Conservation (phyloP, 2,329 filamentous ascomycete species). For the Arachnomyces sp. region DNA sequence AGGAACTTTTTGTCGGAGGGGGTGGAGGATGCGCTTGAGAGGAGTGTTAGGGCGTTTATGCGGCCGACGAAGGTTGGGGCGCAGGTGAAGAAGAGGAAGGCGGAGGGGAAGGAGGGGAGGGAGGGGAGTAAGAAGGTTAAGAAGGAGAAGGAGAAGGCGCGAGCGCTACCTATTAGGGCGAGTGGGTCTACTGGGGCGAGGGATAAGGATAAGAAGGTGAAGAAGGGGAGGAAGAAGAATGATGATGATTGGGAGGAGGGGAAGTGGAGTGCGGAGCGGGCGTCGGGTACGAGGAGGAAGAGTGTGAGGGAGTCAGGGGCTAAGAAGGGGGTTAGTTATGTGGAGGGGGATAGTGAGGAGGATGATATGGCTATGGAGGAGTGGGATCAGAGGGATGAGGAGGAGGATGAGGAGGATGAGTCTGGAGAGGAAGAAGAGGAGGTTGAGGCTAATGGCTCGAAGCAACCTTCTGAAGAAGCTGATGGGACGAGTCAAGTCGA, state of each 20-base stretch:
- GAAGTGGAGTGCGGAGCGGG: constrained; percentile 24
- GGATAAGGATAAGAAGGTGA: constrained; percentile 20
- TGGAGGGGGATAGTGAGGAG: constrained; percentile 37
- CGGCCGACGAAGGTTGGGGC: constrained; percentile 40
- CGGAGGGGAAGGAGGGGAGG: constrained; percentile 21
- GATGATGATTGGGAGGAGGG: constrained; percentile 33
- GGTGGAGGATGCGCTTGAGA: constrained; percentile 66
- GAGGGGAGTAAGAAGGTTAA: constrained; percentile 26
- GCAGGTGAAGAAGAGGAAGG: constrained; percentile 35
- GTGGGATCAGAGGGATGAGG: constrained; percentile 22
- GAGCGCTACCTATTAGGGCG: constrained; percentile 13
- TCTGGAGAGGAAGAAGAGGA: constrained; percentile 18
- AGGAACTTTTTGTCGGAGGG: constrained; percentile 76
- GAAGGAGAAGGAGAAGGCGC: constrained; percentile 23
- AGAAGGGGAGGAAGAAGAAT: constrained; percentile 29
- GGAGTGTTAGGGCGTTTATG: constrained; percentile 60
- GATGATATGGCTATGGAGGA: constrained; percentile 36
- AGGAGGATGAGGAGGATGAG: constrained; percentile 23
- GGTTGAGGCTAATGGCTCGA: constrained; percentile 11
- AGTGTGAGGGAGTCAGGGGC: constrained; percentile 28
- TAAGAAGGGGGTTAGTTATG: constrained; percentile 33
- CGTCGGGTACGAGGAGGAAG: constrained; percentile 27
- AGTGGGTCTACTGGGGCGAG: constrained; percentile 27
- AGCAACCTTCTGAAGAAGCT: background rate
- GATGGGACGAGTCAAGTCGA: constrained; percentile 2